Percentiles rank a stretch among this genome's conserved stretches.
Evolutionary conservation across 768 basidiomycete genomes (phyloP).

Genomic region (Strobilomyces dryophilus): DNA sequence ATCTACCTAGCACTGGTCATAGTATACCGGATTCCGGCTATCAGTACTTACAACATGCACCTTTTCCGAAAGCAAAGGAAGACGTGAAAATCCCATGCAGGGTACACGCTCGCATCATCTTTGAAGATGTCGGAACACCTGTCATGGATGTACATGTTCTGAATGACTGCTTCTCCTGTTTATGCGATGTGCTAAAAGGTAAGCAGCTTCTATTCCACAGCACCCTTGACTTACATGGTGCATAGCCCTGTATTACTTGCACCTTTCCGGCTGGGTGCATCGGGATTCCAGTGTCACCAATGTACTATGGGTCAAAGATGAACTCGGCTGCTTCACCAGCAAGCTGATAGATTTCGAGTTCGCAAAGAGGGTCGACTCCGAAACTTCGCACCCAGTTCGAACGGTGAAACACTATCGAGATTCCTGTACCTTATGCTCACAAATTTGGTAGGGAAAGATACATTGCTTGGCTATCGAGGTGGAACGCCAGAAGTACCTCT

Average conservation of each 20-base stretch:
- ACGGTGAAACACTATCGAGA: slow-evolving; percentile 2
- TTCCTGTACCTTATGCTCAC: background rate
- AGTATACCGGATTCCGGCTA: background rate
- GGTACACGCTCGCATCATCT: background rate
- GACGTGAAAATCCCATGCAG: background rate
- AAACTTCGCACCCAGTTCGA: background rate
- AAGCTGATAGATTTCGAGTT: slow-evolving; percentile 14
- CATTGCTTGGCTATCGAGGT: slow-evolving; percentile 13
- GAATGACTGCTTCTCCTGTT: background rate
- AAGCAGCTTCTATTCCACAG: no score
- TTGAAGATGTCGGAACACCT: background rate
- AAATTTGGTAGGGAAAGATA: slow-evolving; percentile 4
- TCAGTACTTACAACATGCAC: no score
- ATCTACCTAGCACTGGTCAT: background rate
- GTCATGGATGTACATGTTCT: background rate
- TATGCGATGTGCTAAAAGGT: background rate
- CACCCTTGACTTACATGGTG: background rate
- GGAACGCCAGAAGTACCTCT: no score
- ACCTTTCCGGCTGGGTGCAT: background rate
- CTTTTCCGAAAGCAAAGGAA: background rate
- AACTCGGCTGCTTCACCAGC: background rate
- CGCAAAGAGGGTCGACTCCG: background rate
- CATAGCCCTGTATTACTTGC: background rate
- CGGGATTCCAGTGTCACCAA: background rate
- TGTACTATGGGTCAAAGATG: background rate